Evolutionary conservation across 2,329 filamentous ascomycete species (phyloP).

Genomic region (Xylaria sp.): DNA sequence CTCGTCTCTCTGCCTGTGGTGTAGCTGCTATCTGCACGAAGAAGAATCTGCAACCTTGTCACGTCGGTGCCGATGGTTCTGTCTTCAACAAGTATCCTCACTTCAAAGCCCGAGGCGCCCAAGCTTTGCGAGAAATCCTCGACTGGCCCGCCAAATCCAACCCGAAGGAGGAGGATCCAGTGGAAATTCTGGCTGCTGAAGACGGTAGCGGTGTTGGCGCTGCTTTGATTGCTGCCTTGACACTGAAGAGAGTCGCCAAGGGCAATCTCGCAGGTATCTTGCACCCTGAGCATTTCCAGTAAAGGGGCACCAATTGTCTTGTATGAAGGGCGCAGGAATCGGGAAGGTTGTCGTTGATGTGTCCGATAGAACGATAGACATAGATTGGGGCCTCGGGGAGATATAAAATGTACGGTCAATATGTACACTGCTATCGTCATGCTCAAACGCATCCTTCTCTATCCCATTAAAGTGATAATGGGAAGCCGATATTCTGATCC

Average conservation of each 20-base stretch:
- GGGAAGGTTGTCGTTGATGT: slow-evolving; percentile 23
- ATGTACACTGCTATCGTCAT: slow-evolving; percentile 14
- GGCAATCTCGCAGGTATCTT: slow-evolving; percentile 73
- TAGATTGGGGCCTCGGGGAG: slow-evolving; percentile 27
- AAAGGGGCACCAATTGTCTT: slow-evolving; percentile 35
- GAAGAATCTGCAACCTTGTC: slow-evolving; percentile 87
- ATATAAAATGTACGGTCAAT: slow-evolving; percentile 29
- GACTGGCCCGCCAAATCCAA: slow-evolving; percentile 84
- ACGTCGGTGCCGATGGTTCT: slow-evolving; percentile 95
- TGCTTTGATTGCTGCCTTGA: slow-evolving; percentile 85
- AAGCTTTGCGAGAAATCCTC: slow-evolving; percentile 91
- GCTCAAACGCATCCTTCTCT: slow-evolving; percentile 41
- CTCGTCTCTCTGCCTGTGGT: slow-evolving; percentile 91
- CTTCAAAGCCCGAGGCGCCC: slow-evolving; percentile 92
- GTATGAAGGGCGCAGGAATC: slow-evolving; percentile 29
- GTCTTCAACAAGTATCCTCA: slow-evolving; percentile 99
- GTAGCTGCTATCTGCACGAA: slow-evolving; percentile 97
- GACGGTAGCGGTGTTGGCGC: slow-evolving; percentile 98
- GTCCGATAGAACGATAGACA: slow-evolving; percentile 41
- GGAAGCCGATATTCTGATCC: slow-evolving; percentile 75
- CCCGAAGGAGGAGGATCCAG: slow-evolving; percentile 81
- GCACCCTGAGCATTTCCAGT: slow-evolving; percentile 71
- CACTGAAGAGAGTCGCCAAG: slow-evolving; percentile 70
- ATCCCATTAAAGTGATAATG: slow-evolving; percentile 78
- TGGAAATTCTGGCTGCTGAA: slow-evolving; percentile 89